A percentile compares a stretch with the other conserved stretches of the same genome.
Evolutionary conservation across 2,329 filamentous ascomycete genomes (phyloP).

Genomic region (Xylariaceae sp.): DNA sequence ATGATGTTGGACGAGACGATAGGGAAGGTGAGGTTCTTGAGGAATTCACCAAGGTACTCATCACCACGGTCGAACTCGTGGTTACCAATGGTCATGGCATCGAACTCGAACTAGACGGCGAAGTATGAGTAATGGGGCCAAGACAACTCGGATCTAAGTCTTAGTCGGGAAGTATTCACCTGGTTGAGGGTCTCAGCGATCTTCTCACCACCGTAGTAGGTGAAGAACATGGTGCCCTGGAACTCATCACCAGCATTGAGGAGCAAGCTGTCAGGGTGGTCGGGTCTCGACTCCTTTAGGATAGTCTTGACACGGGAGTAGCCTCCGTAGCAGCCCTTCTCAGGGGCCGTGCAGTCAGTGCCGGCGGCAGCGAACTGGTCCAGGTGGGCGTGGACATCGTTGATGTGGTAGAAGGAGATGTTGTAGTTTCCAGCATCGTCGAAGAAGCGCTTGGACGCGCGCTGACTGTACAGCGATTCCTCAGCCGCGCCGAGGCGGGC

Average conservation of each 20-base stretch:
- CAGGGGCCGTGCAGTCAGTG: constrained; percentile 53
- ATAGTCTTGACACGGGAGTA: constrained; percentile 60
- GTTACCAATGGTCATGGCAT: constrained; percentile 63
- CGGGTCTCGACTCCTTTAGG: constrained; percentile 51
- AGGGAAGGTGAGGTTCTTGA: constrained; percentile 60
- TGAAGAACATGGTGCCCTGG: constrained; percentile 63
- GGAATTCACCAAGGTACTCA: constrained; percentile 55
- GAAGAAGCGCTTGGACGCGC: constrained; percentile 45
- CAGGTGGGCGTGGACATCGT: constrained; percentile 63
- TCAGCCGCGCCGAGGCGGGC: constrained; percentile 31
- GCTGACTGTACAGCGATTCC: constrained; percentile 46
- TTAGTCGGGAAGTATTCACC: neutral
- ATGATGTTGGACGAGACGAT: constrained; percentile 59
- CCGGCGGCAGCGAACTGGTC: constrained; percentile 58
- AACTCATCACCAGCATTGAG: constrained; percentile 66
- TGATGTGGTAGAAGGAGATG: constrained; percentile 63
- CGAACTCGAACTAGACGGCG: constrained; percentile 49
- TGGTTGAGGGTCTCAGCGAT: constrained; percentile 60
- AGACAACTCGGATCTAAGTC: neutral
- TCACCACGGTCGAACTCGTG: constrained; percentile 64
- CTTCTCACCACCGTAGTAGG: constrained; percentile 62
- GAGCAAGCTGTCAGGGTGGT: constrained; percentile 56
- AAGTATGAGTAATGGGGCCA: neutral
- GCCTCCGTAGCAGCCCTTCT: constrained; percentile 57
- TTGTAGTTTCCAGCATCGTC: constrained; percentile 48